Base-by-base conservation (phyloP, 768 basidiomycete species). In the Clathrus columnatus region DNA sequence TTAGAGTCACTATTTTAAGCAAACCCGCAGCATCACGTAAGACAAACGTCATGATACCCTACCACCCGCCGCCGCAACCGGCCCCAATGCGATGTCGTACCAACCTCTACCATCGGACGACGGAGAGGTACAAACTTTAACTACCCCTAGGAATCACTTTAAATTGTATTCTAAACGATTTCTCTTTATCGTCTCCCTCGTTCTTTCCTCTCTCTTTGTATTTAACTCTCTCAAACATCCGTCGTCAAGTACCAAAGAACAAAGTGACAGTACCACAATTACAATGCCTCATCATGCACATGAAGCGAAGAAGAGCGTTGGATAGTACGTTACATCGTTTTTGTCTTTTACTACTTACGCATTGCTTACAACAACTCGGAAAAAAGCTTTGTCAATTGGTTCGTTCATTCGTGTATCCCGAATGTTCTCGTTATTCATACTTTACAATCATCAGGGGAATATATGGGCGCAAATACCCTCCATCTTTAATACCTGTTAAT, bases 391-490 rank as follows among this genome's bases (percentile, higher is more conserved):
- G 59, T 58, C 16, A 53, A 57, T 57, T 54, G 59, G 46, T 28
- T 20, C 43, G 24, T 21, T 45, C 24, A 20, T 32, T 17, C 41
- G 50, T 24, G 7, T 10, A 29, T 48, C 14, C 11, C 17, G 24
- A 7, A 7, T 44, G 14, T 26, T 7, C 20, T n/a, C 29, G 28
- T 14, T 32, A 11, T 44, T 20, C 20, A 36, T 11, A 42, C 24
- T 11, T 1, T 23, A 46, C 11, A 55, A 45, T 60, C 10, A 3
- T 16, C 27, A 87, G 92, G 93, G 94, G 91, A 5, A 97, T 98
- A 30, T 98, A 98, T 65, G 96, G 83, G 24, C 79, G 94, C 57
- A 94, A 92, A 69, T 99, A 80, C 67, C 87, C 86, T 30, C 95
- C 95, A 1, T 84, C 85, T 2, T 66, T 80, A 48, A 91, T 97